Evolutionary conservation across 225 moss, liverwort and hornwort species (phyloP), one percentile per base, ranked within the genome.

Genomic region (Sphagnum contortum): DNA sequence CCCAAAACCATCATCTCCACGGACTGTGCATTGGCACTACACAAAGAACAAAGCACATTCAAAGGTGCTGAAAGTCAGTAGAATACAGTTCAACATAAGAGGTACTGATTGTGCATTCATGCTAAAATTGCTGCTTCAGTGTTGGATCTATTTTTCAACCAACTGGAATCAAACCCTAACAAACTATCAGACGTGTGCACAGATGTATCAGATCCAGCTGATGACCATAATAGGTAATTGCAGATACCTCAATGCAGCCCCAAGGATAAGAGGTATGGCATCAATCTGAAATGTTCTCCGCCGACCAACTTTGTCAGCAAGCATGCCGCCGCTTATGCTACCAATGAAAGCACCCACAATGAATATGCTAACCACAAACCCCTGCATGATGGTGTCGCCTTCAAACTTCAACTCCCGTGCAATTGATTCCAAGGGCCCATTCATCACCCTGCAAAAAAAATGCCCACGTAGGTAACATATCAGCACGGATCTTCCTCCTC

Each of bases 281-380:
- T 80, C 87, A 29, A 89, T 72, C 70, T 98, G 93, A 62, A 93
- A 93, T 0, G 98, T 98, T 60, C 86, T 73, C 49, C 90, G 83
- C 51, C 98, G 94, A 54, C 98, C 98, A 63, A 98, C 79, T 57
- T 74, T 66, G 55, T 98, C 98, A 3, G 98, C 80, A 45, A 98
- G 81, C 55, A 98, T 77, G 5, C 98, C 98, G 13, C 93, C 98
- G 59, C 83, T 83, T 13, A 98, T 84, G 73, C 98, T 98, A 0
- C 98, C 98, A 48, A 88, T 29, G 73, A 98, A 98, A 55, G 98
- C 98, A 48, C 98, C 98, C 5, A 93, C 87, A 4, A 98, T 48
- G 67, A 98, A 98, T 50, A 88, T 88, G 68, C 98, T 91, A 13
- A 98, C 98, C 57, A 98, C 98, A 48, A 98, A 83, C 48, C 98